Conservation (phyloP, 345 rosid genomes). For the Luvunga scandens region DNA sequence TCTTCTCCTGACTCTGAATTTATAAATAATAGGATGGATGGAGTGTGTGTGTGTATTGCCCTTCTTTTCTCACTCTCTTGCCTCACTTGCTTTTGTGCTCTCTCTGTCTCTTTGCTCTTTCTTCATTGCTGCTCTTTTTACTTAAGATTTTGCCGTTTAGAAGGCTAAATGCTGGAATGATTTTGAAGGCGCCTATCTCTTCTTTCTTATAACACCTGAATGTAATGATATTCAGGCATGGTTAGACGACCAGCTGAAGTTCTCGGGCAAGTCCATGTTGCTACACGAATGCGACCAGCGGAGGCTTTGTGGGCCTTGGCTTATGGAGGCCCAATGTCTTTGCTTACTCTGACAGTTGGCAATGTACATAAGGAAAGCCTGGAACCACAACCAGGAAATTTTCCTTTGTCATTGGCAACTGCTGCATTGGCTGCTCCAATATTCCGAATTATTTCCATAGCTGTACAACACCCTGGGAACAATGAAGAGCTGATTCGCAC, state of each 20-base stretch:
- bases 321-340: conserved; percentile 93
- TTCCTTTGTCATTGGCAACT: conserved; percentile 56
- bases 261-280: conserved; percentile 98
- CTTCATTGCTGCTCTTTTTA: not conserved
- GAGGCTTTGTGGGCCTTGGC: conserved; percentile 98
- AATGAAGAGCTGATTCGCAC: conserved; percentile 80
- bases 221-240: conserved; percentile 48
- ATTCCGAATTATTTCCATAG: conserved; percentile 77
- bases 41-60: not conserved
- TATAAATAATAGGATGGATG: not conserved
- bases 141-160: not conserved
- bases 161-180: conserved; percentile 12
- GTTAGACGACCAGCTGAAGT: conserved; percentile 94
- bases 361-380: conserved; percentile 68
- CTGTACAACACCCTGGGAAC: conserved; percentile 83
- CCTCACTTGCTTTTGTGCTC: not conserved
- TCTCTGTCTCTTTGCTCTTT: not conserved
- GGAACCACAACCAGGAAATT: conserved; percentile 68
- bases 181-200: not conserved
- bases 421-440: conserved; percentile 85
- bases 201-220: conserved; percentile 16
- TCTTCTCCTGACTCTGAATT: not conserved
- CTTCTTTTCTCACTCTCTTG: not conserved
- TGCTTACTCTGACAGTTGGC: conserved; percentile 84
- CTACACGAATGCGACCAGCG: conserved; percentile 75